A percentile compares a stretch with the other conserved stretches of the same genome.
Evolutionary conservation across 768 basidiomycete species (phyloP).

Genomic region (Pisolithus sp.): DNA sequence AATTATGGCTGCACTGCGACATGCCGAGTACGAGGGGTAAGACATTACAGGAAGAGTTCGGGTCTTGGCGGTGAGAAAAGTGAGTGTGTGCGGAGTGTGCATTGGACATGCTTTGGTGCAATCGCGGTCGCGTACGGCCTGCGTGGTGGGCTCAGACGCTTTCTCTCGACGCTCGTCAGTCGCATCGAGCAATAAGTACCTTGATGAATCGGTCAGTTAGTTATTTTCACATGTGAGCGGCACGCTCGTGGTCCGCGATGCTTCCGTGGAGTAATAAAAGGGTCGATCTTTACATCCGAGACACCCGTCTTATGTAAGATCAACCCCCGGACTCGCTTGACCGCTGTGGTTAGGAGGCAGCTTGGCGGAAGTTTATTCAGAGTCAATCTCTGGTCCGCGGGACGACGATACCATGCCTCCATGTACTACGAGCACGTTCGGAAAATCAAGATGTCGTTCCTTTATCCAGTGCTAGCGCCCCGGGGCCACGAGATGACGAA

Average conservation of each 20-base stretch:
- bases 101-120: not conserved
- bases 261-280: not conserved
- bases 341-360: too few species aligned
- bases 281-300: not conserved
- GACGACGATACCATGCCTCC: too few species aligned
- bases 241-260: not conserved
- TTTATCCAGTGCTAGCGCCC: too few species aligned
- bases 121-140: not conserved
- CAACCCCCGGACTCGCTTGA: conserved; percentile 38
- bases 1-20: not conserved
- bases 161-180: too few species aligned
- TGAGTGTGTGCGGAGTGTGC: not conserved
- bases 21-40: conserved; percentile 2
- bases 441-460: too few species aligned
- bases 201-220: too few species aligned
- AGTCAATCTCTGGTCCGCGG: too few species aligned
- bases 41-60: not conserved
- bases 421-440: too few species aligned
- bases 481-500: too few species aligned
- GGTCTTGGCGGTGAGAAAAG: not conserved
- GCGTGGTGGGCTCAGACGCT: too few species aligned
- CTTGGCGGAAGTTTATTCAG: too few species aligned
- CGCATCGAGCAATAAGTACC: too few species aligned
- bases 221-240: not conserved
- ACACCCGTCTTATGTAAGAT: conserved; percentile 22